Evolutionary conservation across 2,329 filamentous ascomycete species (phyloP), one percentile per base, ranked within the genome.

Genomic region (Colletotrichum shisoi): DNA sequence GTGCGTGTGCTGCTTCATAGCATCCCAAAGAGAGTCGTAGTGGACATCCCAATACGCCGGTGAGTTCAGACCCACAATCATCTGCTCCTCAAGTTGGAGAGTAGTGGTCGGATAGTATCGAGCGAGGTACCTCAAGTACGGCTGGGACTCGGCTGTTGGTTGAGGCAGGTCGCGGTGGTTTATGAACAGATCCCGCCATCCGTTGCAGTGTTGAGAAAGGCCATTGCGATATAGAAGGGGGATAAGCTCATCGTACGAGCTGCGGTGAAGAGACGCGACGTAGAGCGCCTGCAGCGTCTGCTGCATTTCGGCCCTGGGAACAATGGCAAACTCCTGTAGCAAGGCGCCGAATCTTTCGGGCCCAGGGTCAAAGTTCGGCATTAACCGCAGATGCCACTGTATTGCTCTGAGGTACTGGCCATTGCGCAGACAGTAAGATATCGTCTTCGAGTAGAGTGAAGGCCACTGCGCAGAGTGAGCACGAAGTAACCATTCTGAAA

Each of bases 161-260:
- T 63, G 60, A 3, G 84, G 84, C 34, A 75, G 48, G 67, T 87
- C 85, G 19, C 76, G 74, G 53, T 78, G 76, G 1, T 70, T 67
- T 39, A 82, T 66, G 13, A 84, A 76, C 3, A 77, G 72, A 27
- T 74, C 74, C 46, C 85, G 81, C 85, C 85, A 87, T n/a, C 71
- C 69, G 11, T 74, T 76, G 7, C 85, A 84, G 17, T 82, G 69
- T 2, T 71, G 71, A 1, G 81, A 81, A 40, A 78, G 74, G 1
- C 85, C 85, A n/a, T 76, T 74, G 4, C 77, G 74, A 70, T 82
- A 87, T 2, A 87, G 76, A 57, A 80, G 74, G 3, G 85, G 83
- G n/a, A 87, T 78, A 8, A 87, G 62, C 21, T 76, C 73, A 70
- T 86, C 84, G 71, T 87, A 87, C 0, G 86, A 70, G 12, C 73